These are phyloP conservation scores for Saccharomyces hybrid DNA, from an alignment of 1,139 yeast genomes.

Conservation along the genomic window DNA sequence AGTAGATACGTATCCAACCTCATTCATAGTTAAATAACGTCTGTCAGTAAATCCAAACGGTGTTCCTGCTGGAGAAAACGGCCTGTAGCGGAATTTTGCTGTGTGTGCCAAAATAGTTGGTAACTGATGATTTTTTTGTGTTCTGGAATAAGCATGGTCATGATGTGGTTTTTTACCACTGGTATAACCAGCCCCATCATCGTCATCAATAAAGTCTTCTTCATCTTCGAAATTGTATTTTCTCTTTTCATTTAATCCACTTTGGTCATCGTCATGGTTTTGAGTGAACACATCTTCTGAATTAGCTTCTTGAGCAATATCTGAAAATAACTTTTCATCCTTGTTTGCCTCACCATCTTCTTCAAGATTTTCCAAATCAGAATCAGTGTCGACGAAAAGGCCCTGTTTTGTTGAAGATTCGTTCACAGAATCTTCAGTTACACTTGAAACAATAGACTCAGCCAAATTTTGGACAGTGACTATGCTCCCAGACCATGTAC, in stretches of 20 bases:
- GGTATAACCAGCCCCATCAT: conserved; percentile 47
- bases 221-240: conserved; percentile 30
- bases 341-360: conserved; percentile 15
- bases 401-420: conserved; percentile 6
- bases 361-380: conserved; percentile 24
- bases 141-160: not conserved
- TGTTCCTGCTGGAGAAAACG: conserved; percentile 68
- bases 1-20: conserved; percentile 76
- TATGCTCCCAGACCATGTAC: conserved; percentile 50
- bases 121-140: not conserved
- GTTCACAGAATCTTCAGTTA: conserved; percentile 2
- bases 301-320: conserved; percentile 28
- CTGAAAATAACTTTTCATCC: not conserved
- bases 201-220: conserved; percentile 47
- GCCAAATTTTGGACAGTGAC: conserved; percentile 35
- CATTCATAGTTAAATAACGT: conserved; percentile 74
- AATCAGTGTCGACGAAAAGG: conserved; percentile 24
- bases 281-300: conserved; percentile 25
- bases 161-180: conserved; percentile 22
- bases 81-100: conserved; percentile 26
- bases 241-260: conserved; percentile 24
- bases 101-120: not conserved
- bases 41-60: conserved; percentile 62
- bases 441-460: conserved; percentile 10
- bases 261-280: conserved; percentile 14